These are phyloP conservation scores for Russula foetens DNA, from an alignment of 768 basidiomycete species.

Conservation along the genomic window DNA sequence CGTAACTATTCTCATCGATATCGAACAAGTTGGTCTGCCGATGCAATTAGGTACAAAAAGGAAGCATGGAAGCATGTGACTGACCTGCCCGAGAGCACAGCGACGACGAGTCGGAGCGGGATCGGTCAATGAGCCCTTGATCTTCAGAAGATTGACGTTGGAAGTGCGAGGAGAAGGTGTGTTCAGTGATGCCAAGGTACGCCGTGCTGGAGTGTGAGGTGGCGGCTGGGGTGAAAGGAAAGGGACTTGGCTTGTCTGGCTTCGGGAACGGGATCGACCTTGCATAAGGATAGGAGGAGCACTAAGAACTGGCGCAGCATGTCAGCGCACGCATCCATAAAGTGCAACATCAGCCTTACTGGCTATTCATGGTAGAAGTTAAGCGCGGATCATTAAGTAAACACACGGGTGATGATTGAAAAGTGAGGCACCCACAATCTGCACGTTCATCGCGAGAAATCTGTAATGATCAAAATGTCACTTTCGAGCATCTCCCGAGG, in stretches of 20 bases:
- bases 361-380: conserved; percentile 9
- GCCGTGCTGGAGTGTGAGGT: conserved; percentile 29
- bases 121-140: conserved; percentile 67
- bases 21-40: conserved; percentile 50
- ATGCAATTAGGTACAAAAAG: conserved; percentile 21
- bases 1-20: conserved; percentile 65
- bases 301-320: conserved; percentile 14
- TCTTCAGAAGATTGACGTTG: conserved; percentile 45
- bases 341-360: conserved; percentile 1
- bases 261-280: conserved; percentile 25
- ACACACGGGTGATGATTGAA: conserved; percentile 24
- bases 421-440: conserved; percentile 18
- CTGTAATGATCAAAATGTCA: background rate
- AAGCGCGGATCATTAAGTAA: conserved; percentile 32
- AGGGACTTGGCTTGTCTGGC: conserved; percentile 23
- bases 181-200: conserved; percentile 34
- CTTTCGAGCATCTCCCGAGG: background rate
- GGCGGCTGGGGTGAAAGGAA: conserved; percentile 23
- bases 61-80: conserved; percentile 15
- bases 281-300: conserved; percentile 18
- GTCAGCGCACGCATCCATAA: background rate
- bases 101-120: conserved; percentile 47
- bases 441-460: background rate
- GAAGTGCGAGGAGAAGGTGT: conserved; percentile 64
- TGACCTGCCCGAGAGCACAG: conserved; percentile 34